Conservation (phyloP, 176 grass and related monocot genomes). For the Zizania latifolia region DNA sequence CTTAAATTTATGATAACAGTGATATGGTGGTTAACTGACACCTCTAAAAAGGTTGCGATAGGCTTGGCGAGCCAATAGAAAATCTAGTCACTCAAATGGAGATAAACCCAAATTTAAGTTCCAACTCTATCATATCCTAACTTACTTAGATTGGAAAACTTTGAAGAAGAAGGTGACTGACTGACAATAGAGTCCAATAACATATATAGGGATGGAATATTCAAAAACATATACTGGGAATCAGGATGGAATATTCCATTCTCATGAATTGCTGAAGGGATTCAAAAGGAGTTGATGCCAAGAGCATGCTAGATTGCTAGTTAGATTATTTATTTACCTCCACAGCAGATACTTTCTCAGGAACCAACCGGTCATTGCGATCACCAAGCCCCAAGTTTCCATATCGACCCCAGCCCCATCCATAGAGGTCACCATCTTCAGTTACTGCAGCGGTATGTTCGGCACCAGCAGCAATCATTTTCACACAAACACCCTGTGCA, state of each 20-base stretch:
- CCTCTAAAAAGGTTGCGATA: too few relatives aligned
- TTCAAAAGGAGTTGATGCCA: neutral
- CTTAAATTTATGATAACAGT: neutral
- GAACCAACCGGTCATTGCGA: slow-evolving; percentile 75
- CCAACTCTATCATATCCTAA: too few relatives aligned
- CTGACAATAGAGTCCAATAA: neutral
- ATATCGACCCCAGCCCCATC: slow-evolving; percentile 99
- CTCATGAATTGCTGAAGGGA: neutral
- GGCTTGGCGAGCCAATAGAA: too few relatives aligned
- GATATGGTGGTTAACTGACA: neutral
- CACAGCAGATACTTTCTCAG: slow-evolving; percentile 75
- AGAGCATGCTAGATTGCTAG: neutral
- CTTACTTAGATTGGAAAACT: too few relatives aligned
- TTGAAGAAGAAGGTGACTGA: too few relatives aligned
- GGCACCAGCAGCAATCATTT: slow-evolving; percentile 97
- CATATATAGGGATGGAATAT: neutral
- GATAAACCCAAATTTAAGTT: too few relatives aligned
- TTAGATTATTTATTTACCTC: slow-evolving; percentile 50
- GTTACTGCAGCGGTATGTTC: slow-evolving; percentile 97
- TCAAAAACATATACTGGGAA: neutral
- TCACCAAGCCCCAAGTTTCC: slow-evolving; percentile 97
- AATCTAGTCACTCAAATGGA: too few relatives aligned
- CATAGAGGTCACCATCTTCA: slow-evolving; percentile 93
- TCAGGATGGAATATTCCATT: neutral
- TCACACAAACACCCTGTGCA: slow-evolving; percentile 72